A percentile compares a stretch with the other conserved stretches of the same genome.
phyloP scores from a whole-genome alignment of 257 asterid species.

The Ilex asprella region DNA sequence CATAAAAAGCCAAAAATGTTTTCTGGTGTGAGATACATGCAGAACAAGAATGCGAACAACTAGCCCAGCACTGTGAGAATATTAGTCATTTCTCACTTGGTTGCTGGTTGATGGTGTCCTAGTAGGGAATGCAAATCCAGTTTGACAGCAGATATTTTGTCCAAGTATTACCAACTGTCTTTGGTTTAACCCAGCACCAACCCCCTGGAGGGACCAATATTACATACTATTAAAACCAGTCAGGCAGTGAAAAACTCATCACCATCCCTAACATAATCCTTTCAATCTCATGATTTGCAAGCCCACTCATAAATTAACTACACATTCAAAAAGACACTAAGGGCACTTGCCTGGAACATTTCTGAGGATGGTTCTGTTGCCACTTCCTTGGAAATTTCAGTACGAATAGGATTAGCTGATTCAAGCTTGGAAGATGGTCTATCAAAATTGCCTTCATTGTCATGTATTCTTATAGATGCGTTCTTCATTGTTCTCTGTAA shows the following conservation, averaged over 20 bases:
- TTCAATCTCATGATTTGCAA: background rate
- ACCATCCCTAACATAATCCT: background rate
- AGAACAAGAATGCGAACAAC: no score
- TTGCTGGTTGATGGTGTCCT: no score
- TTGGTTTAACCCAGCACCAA: background rate
- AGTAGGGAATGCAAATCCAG: no score
- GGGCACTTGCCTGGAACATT: slow-evolving; percentile 35
- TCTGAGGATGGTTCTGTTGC: slow-evolving; percentile 29
- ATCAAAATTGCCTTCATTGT: slow-evolving; percentile 13
- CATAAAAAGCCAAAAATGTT: no score
- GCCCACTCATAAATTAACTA: background rate
- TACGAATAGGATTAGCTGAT: slow-evolving; percentile 12
- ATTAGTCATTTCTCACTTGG: no score
- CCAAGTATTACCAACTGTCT: no score
- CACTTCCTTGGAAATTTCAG: slow-evolving; percentile 21
- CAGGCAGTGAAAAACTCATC: background rate
- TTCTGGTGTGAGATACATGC: no score
- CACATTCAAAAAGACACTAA: slow-evolving; percentile 3
- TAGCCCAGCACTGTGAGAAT: no score
- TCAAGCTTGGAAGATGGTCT: slow-evolving; percentile 20
- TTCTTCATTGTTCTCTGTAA: slow-evolving; percentile 22
- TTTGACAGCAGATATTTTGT: no score
- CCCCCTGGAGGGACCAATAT: background rate
- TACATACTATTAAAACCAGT: no score
- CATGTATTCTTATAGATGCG: slow-evolving; percentile 17